Evolutionary conservation across 371 early-diverging fungal species (phyloP).

Genomic region (Rhizopus sp.): DNA sequence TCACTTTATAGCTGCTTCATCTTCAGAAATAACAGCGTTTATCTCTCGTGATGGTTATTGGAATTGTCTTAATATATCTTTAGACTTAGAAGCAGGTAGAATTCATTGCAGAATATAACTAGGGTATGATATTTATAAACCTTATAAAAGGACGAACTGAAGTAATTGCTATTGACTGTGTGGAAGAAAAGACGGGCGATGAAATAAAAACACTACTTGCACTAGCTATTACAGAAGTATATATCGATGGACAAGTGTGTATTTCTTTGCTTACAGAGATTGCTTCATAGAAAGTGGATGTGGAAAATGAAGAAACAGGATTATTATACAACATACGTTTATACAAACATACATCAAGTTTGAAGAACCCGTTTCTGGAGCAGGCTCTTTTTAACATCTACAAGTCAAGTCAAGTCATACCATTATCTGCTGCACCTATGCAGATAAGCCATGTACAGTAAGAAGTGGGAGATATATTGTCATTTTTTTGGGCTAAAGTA

Average conservation of each 20-base stretch:
- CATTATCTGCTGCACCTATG: conserved; percentile 45
- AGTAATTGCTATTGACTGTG: conserved; percentile 46
- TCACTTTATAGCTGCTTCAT: conserved; percentile 46
- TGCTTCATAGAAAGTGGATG: conserved; percentile 26
- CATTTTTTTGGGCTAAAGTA: neutral
- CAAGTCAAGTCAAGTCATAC: conserved; percentile 40
- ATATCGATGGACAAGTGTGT: neutral
- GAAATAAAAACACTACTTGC: conserved; percentile 26
- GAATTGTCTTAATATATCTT: conserved; percentile 39
- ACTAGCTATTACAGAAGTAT: conserved; percentile 46
- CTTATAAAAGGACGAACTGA: conserved; percentile 33
- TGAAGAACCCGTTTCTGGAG: conserved; percentile 36
- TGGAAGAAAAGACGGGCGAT: conserved; percentile 30
- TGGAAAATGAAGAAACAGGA: conserved; percentile 20
- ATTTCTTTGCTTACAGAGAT: no score
- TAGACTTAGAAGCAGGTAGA: conserved; percentile 42
- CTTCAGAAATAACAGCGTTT: conserved; percentile 46
- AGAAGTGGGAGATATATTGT: neutral
- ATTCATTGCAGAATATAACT: neutral
- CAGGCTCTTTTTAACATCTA: conserved; percentile 36
- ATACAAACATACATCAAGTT: conserved; percentile 26
- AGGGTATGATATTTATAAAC: neutral
- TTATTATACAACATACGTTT: conserved; percentile 35
- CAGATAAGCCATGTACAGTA: conserved; percentile 50
- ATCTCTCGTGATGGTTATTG: conserved; percentile 51